A percentile compares a stretch with the other conserved stretches of the same genome.
phyloP scores from a whole-genome alignment of 73 alveolate species.

The Durusdinium trenchii region DNA sequence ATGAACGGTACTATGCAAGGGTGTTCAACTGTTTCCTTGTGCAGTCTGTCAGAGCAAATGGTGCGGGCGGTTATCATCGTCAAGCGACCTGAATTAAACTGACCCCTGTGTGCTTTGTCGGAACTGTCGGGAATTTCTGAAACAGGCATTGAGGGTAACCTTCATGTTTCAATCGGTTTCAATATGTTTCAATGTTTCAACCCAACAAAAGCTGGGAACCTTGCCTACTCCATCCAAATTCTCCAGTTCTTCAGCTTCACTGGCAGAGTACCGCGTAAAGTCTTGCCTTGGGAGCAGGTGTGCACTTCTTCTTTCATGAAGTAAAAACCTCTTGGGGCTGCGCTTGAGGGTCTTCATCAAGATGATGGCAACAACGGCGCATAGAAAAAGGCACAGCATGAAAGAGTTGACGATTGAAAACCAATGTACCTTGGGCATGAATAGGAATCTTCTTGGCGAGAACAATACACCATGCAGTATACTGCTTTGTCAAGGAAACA shows the following conservation, averaged over 20 bases:
- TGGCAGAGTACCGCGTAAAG: slow-evolving; percentile 87
- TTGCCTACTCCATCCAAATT: slow-evolving; percentile 68
- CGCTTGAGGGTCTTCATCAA: slow-evolving; percentile 82
- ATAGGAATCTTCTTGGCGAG: not conserved
- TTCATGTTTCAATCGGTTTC: too few species aligned
- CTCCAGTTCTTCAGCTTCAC: slow-evolving; percentile 93
- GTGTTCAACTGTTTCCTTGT: too few species aligned
- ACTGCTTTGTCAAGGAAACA: not conserved
- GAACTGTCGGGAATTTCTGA: not conserved
- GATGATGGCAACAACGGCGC: slow-evolving; percentile 96
- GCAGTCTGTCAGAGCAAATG: too few species aligned
- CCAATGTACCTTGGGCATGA: slow-evolving; percentile 96
- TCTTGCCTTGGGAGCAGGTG: slow-evolving; percentile 36
- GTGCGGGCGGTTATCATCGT: too few species aligned
- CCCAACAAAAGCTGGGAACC: too few species aligned
- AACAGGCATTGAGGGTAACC: not conserved
- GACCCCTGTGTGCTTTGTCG: not conserved
- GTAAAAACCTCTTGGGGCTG: slow-evolving; percentile 37
- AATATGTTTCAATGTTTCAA: too few species aligned
- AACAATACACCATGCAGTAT: not conserved
- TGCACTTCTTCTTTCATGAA: not conserved
- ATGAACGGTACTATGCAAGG: too few species aligned
- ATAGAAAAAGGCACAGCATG: slow-evolving; percentile 94
- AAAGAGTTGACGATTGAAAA: slow-evolving; percentile 96
- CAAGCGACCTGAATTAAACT: too few species aligned